Percentiles rank a stretch among this genome's conserved stretches.
These are phyloP conservation scores for Tolypocladium capitatum DNA, from an alignment of 2,329 filamentous ascomycete genomes.

Conservation along the genomic window DNA sequence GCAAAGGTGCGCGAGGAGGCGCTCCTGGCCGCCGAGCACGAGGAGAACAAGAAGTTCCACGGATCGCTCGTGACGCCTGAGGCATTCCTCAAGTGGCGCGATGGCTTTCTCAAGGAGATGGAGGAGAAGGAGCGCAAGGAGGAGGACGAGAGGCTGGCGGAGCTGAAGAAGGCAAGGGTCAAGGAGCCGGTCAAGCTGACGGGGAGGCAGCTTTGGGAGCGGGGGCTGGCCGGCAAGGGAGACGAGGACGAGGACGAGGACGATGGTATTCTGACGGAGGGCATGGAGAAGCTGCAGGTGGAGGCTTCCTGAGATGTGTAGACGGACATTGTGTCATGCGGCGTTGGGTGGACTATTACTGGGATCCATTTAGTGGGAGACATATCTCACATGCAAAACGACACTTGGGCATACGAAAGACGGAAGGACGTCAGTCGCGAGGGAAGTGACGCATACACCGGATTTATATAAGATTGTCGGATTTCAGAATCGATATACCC, in stretches of 20 bases:
- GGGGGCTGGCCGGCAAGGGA: constrained; percentile 52
- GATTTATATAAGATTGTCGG: constrained; percentile 4
- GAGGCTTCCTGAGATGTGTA: constrained; percentile 25
- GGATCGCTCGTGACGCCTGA: constrained; percentile 80
- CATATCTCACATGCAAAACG: background rate
- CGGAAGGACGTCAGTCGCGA: background rate
- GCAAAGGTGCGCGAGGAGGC: constrained; percentile 44
- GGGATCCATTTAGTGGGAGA: background rate
- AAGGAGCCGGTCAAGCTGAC: constrained; percentile 64
- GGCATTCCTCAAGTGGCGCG: constrained; percentile 72
- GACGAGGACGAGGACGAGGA: constrained; percentile 57
- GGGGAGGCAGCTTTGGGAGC: constrained; percentile 67
- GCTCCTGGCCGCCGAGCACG: constrained; percentile 53
- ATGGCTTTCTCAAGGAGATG: constrained; percentile 66
- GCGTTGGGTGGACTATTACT: background rate
- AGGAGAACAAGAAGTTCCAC: constrained; percentile 95
- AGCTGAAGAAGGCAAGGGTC: constrained; percentile 64
- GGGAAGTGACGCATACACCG: background rate
- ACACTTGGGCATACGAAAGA: background rate
- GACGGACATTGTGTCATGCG: background rate
- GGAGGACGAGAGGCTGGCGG: constrained; percentile 68
- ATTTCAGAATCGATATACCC: constrained; percentile 6
- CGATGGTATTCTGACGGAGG: constrained; percentile 44
- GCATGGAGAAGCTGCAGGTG: constrained; percentile 60
- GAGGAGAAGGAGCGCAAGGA: constrained; percentile 54